Base-by-base conservation (phyloP, 495 filamentous ascomycete genomes). In the Hypomontagnella monticulosa region DNA sequence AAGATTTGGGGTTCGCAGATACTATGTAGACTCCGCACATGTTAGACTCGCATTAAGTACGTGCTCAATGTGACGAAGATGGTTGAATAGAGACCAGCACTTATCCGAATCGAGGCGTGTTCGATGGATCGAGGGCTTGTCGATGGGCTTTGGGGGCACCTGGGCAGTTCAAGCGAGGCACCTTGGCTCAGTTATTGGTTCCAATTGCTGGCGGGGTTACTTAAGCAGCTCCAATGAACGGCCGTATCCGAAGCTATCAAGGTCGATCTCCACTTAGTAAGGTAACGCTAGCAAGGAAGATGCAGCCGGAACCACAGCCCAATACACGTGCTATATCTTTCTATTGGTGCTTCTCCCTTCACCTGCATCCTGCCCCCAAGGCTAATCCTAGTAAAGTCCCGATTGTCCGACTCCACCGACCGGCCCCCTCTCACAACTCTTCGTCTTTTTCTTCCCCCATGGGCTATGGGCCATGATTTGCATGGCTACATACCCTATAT, bases 191-290 rank as follows among this genome's bases (percentile, higher is more conserved):
- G 14, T 32, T 6, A 68, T 68, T 68, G 65, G 65, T 33, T 7
- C 27, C 46, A 56, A 43, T n/a, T 54, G 12, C 15, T 50, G 50
- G 53, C 19, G 48, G 59, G 38, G 42, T 19, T 12, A 46, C 43
- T 44, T 55, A 54, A 49, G 42, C 51, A 62, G 53, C 59, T 50
- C 66, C 66, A 69, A 69, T 69, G 44, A 68, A 41, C 66, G 44
- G 66, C 60, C 66, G 7, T 27, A 69, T 20, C 59, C 65, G 59
- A 37, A 59, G 49, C 59, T 63, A 59, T 30, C 40, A 55, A 7
- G 18, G 16, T 44, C 11, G 8, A 63, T 44, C 48, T 44, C 52
- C 57, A 56, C 59, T 50, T 54, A 11, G 27, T 16, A 16, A 50
- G 20, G 49, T 63, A 54, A 19, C 54, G 60, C 58, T 2, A 32